A percentile compares a stretch with the other conserved stretches of the same genome.
These are phyloP conservation scores for Umbelopsis sp. DNA, from an alignment of 371 early-diverging fungal species.

Conservation along the genomic window DNA sequence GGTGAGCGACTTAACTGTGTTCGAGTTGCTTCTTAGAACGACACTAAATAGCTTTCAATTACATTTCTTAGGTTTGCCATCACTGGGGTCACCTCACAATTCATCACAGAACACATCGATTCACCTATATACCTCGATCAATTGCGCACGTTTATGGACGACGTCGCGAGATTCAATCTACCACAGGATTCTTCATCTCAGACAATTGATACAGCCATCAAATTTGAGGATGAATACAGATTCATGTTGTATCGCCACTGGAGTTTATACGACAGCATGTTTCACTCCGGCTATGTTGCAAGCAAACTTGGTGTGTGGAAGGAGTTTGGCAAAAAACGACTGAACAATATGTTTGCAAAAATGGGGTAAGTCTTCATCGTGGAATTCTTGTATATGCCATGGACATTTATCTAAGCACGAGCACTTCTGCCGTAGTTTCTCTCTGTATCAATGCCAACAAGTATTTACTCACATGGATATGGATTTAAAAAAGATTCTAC, in stretches of 20 bases:
- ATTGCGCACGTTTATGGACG: slow-evolving; percentile 60
- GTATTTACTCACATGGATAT: slow-evolving; percentile 82
- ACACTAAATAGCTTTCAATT: not conserved
- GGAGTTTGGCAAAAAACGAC: slow-evolving; percentile 74
- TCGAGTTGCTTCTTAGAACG: not conserved
- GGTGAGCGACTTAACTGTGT: slow-evolving; percentile 41
- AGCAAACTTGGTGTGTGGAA: slow-evolving; percentile 87
- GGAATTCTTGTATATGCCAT: no score
- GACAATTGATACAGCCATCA: slow-evolving; percentile 29
- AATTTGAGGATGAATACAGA: slow-evolving; percentile 71
- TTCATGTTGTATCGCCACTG: slow-evolving; percentile 91
- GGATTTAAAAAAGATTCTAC: slow-evolving; percentile 69
- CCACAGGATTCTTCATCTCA: slow-evolving; percentile 15
- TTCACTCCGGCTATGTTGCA: slow-evolving; percentile 83
- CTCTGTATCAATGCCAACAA: slow-evolving; percentile 69
- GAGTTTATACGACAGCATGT: slow-evolving; percentile 87
- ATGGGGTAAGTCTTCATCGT: slow-evolving; percentile 67
- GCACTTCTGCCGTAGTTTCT: slow-evolving; percentile 52
- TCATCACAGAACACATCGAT: slow-evolving; percentile 66
- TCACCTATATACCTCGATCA: slow-evolving; percentile 57
- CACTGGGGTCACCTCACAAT: slow-evolving; percentile 73
- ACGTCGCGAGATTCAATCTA: slow-evolving; percentile 57
- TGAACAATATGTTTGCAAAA: slow-evolving; percentile 82
- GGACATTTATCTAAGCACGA: no score
- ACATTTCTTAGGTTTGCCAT: slow-evolving; percentile 62